Percentiles rank a stretch among this genome's conserved stretches.
Evolutionary conservation across 805 yeast genomes (phyloP).

Genomic region (Schizosaccharomyces lindneri): DNA sequence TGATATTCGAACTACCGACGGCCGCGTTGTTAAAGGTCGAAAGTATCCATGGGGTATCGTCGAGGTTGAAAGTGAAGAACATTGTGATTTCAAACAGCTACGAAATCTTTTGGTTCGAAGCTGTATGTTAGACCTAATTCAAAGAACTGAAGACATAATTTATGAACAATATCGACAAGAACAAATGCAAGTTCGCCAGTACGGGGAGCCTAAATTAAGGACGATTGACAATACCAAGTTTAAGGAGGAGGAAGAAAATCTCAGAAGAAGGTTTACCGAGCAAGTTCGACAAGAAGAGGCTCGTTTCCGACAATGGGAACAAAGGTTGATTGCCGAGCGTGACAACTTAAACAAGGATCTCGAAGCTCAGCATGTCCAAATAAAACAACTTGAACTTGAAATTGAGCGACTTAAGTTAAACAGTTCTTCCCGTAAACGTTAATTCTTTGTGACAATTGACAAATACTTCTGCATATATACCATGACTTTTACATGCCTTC

Average conservation of each 20-base stretch:
- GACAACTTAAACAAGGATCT: conserved; percentile 81
- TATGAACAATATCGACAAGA: conserved; percentile 44
- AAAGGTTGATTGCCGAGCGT: conserved; percentile 83
- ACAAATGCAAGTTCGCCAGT: conserved; percentile 17
- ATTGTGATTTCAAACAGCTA: conserved; percentile 51
- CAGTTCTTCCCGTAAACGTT: neutral
- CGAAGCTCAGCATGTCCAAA: conserved; percentile 45
- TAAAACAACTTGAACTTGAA: neutral
- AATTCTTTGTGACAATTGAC: too few species aligned
- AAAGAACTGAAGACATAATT: conserved; percentile 44
- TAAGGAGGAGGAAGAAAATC: conserved; percentile 84
- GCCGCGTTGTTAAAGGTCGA: conserved; percentile 41
- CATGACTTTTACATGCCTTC: too few species aligned
- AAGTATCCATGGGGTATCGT: conserved; percentile 68
- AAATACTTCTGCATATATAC: too few species aligned
- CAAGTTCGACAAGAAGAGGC: conserved; percentile 92
- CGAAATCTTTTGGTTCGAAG: conserved; percentile 40
- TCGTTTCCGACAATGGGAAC: conserved; percentile 96
- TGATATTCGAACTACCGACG: conserved; percentile 19
- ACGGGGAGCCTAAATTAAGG: conserved; percentile 2
- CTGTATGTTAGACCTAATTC: conserved; percentile 52
- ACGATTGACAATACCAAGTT: conserved; percentile 58
- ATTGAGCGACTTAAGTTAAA: neutral
- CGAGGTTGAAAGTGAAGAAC: conserved; percentile 52
- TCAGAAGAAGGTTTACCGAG: conserved; percentile 85